phyloP scores from a whole-genome alignment of 257 asterid species.

The Penstemon barbatus region DNA sequence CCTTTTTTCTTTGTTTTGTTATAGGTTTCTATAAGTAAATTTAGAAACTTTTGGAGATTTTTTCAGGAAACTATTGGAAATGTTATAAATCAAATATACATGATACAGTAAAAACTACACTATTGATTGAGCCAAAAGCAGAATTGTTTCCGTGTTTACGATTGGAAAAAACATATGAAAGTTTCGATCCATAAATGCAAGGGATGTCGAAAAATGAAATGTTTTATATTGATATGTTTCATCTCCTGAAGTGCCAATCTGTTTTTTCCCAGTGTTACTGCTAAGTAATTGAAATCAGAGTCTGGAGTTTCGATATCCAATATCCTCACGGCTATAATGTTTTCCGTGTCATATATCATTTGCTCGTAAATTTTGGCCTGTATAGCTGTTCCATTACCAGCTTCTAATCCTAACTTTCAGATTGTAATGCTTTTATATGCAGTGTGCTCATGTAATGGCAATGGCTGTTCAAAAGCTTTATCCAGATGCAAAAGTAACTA shows the following conservation, averaged over 20 bases:
- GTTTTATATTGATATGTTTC: neutral
- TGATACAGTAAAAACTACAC: no score
- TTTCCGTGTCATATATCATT: neutral
- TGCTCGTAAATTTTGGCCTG: neutral
- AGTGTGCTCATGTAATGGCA: constrained; percentile 99
- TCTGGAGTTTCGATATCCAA: neutral
- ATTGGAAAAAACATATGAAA: no score
- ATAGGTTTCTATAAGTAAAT: no score
- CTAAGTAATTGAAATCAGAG: neutral
- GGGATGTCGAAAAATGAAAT: no score
- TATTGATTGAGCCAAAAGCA: no score
- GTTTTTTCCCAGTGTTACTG: neutral
- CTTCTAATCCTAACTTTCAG: neutral
- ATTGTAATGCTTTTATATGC: constrained; percentile 29
- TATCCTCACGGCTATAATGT: neutral
- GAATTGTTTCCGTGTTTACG: no score
- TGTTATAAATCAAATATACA: no score
- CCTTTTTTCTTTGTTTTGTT: no score
- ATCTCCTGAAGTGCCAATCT: neutral
- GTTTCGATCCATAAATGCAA: no score
- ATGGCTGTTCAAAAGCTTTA: constrained; percentile 97
- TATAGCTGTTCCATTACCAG: neutral
- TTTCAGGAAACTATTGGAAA: no score
- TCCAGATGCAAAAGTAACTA: constrained; percentile 92
- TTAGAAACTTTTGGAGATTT: no score